A percentile compares a stretch with the other conserved stretches of the same genome.
These are phyloP conservation scores for Aspergillus brasiliensis DNA, from an alignment of 2,329 filamentous ascomycete species.

Conservation along the genomic window DNA sequence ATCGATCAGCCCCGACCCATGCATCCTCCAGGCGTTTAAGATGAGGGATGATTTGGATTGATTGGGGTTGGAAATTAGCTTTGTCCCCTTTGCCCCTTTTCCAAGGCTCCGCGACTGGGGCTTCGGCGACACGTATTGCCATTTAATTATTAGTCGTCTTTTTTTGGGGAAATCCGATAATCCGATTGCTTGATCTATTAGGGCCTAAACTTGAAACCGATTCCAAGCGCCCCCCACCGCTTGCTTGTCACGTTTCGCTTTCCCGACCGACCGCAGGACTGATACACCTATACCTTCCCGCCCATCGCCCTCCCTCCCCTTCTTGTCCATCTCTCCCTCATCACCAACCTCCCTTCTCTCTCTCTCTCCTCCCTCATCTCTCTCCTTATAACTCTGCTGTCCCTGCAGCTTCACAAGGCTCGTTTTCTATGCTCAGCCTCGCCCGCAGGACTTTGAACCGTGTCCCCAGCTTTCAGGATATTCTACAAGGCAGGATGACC, in stretches of 20 bases:
- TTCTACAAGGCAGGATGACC: conserved; percentile 50
- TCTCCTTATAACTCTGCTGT: conserved; percentile 30
- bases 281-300: conserved; percentile 30
- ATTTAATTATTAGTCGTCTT: neutral
- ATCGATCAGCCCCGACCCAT: neutral
- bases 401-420: conserved; percentile 27
- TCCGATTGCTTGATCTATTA: conserved; percentile 3
- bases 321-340: conserved; percentile 21
- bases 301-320: conserved; percentile 22
- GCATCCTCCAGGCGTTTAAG: neutral
- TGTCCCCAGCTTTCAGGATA: conserved; percentile 49
- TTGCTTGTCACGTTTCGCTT: conserved; percentile 28
- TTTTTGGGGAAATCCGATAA: neutral
- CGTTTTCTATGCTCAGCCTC: conserved; percentile 46
- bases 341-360: conserved; percentile 26
- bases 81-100: neutral
- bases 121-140: neutral
- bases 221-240: conserved; percentile 28
- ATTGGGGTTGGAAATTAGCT: conserved; percentile 2
- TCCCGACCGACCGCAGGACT: conserved; percentile 19
- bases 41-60: conserved; percentile 3
- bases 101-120: conserved; percentile 2
- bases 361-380: conserved; percentile 13
- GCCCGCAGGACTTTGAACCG: conserved; percentile 46
- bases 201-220: conserved; percentile 41